A percentile compares a stretch with the other conserved stretches of the same genome.
phyloP scores from a whole-genome alignment of 305 asterid genomes.

The Fraxinus dipetala region DNA sequence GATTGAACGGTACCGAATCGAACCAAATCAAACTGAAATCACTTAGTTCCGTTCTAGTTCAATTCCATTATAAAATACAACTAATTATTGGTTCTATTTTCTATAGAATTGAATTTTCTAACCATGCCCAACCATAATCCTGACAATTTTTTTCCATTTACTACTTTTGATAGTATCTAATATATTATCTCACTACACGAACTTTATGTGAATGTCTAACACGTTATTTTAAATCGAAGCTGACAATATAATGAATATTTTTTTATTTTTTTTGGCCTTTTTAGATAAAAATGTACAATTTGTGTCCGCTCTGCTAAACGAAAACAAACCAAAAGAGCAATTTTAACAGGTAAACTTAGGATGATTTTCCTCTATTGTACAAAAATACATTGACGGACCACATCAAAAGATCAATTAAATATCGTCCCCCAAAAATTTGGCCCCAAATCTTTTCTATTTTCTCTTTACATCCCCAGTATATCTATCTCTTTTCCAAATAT shows the following conservation, averaged over 20 bases:
- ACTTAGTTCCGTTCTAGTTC: not conserved
- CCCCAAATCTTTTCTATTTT: slow-evolving; percentile 24
- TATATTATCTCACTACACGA: too few relatives aligned
- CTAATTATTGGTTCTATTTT: not conserved
- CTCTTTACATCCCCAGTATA: slow-evolving; percentile 26
- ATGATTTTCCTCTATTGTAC: slow-evolving; percentile 17
- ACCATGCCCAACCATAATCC: not conserved
- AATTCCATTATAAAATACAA: not conserved
- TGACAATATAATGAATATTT: not conserved
- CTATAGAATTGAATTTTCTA: not conserved
- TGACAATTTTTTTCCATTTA: not conserved
- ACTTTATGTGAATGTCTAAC: not conserved
- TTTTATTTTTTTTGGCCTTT: not conserved
- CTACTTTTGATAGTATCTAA: not conserved
- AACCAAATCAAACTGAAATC: not conserved
- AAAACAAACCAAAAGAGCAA: not conserved
- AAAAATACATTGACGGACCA: slow-evolving; percentile 4
- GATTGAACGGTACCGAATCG: too few relatives aligned
- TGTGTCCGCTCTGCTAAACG: not conserved
- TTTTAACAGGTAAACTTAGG: not conserved
- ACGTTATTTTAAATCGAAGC: not conserved
- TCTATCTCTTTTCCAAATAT: slow-evolving; percentile 3
- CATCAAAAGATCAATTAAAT: slow-evolving; percentile 8
- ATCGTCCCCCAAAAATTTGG: slow-evolving; percentile 30
- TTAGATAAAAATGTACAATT: not conserved